Evolutionary conservation across 2,329 filamentous ascomycete genomes (phyloP), one percentile per base, ranked within the genome.

Genomic region (Pseudogymnoascus sp.): DNA sequence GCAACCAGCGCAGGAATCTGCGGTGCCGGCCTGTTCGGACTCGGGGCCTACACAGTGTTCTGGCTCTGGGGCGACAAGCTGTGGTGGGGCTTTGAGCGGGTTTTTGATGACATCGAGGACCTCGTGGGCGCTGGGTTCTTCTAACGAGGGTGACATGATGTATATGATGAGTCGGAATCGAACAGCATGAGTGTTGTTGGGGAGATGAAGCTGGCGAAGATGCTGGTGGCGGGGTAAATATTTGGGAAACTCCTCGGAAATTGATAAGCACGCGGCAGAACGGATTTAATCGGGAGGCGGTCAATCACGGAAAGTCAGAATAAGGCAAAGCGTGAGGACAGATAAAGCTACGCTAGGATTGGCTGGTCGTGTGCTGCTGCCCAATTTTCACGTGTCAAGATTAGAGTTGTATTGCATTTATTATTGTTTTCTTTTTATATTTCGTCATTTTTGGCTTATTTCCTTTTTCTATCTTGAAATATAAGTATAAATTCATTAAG

Each of bases 21-120:
- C 84, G 64, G 80, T 81, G 65, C 86, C 86, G 62, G 86, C 86
- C 67, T 84, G 77, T 67, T 91, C 81, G 12, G 89, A 91, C 72
- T 93, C 90, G 3, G 91, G 94, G 0, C 94, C 94, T 2, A 93
- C 93, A 72, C 94, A 99, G 79, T 97, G 92, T 76, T 97, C 92
- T 78, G 93, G 93, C 73, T 97, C 92, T 41, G 94, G 93, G 19
- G 94, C 94, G 66, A 97, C 90, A 61, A 99, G 88, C 66, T 91
- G 83, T 1, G 93, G 92, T 60, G 90, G 87, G 62, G 84, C 80
- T 75, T 92, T 92, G 62, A 92, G 80, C 6, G 90, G 89, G 71
- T 90, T 88, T 68, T 85, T 79, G 68, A 96, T 79, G 66, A 92
- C 88, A 63, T 91, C 87, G 65, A 87, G 80, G 60, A 87, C 80